Base-by-base conservation (phyloP, 1,284 basidiomycete genomes). In the Grifola frondosa region DNA sequence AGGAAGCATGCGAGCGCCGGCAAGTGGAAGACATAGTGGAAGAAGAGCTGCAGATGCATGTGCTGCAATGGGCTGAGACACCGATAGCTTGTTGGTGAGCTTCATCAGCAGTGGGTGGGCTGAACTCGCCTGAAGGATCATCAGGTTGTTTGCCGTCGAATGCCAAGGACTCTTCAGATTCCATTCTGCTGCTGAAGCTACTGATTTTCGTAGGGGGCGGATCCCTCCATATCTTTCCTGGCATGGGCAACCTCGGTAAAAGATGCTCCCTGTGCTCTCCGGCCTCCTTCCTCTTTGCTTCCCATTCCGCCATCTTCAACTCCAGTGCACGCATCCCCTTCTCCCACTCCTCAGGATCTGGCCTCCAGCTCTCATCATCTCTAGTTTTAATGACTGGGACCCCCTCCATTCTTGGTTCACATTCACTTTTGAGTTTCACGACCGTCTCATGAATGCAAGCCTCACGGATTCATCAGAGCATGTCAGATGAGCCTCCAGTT, bases 1-100 rank as follows among this genome's bases (percentile, higher is more conserved):
- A 92, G 79, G 61, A 98, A 84, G 58, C 92, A 88, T 0, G 89
- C 87, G 30, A 97, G 76, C 1, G 91, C 91, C 0, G 92, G 89
- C 2, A 92, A 84, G 59, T 97, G 91, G 60, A 91, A 88, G 47
- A 97, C 74, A 67, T 96, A 97, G 53, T 89, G 78, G 52, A 91
- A 71, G 65, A 91, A 90, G 87, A 88, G 95, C 43, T 78, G 80
- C 15, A 87, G 66, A 53, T 84, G 73, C 36, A 74, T 75, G 55
- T 88, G 78, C 53, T 82, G 75, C 20, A 73, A 66, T n/a, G 80
- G 73, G 10, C 70, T 74, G 50, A 87, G 68, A 40, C 9, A 64
- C 47, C 11, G 80, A 70, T 8, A 89, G 50, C 29, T 61, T 60
- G 59, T 83, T 82, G 23, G 75, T 71, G 37, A 90, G 70, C 37